Conservation (phyloP, 2,329 filamentous ascomycete genomes). For the Epichloe hybrida region DNA sequence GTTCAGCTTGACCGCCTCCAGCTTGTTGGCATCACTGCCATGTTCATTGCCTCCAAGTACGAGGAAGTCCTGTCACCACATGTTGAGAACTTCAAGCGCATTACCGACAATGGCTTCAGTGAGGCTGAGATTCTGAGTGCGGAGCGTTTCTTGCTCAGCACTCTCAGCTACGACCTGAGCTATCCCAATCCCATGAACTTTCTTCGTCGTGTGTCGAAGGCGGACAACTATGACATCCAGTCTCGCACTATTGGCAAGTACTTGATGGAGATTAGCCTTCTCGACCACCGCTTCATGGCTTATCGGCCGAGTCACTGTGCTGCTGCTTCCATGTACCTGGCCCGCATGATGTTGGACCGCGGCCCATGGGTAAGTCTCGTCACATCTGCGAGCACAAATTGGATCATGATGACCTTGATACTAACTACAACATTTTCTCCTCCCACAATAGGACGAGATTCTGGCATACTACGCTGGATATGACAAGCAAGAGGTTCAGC, state of each 20-base stretch:
- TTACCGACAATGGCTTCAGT: conserved; percentile 91
- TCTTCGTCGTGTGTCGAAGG: conserved; percentile 94
- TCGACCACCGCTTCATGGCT: conserved; percentile 87
- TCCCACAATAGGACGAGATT: conserved; percentile 53
- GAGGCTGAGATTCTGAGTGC: conserved; percentile 92
- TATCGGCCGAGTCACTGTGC: conserved; percentile 83
- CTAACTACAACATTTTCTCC: too few relatives aligned
- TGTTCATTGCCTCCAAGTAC: conserved; percentile 99
- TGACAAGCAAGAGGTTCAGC: conserved; percentile 81
- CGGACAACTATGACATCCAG: conserved; percentile 98
- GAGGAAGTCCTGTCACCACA: conserved; percentile 96
- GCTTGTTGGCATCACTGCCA: conserved; percentile 91
- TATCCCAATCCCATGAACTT: conserved; percentile 99
- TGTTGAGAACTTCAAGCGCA: conserved; percentile 91
- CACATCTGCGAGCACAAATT: too few relatives aligned
- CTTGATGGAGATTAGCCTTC: conserved; percentile 87
- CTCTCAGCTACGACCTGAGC: conserved; percentile 91
- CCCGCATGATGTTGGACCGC: conserved; percentile 78
- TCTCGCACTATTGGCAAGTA: conserved; percentile 96
- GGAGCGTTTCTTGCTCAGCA: conserved; percentile 86
- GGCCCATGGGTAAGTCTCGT: conserved; percentile 67
- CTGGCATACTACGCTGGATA: conserved; percentile 88
- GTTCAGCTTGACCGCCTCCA: conserved; percentile 94
- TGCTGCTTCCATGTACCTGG: conserved; percentile 88
- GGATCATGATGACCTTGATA: conserved; percentile 5